Evolutionary conservation across 768 basidiomycete genomes (phyloP).

Genomic region (Tubosaeta sp.): DNA sequence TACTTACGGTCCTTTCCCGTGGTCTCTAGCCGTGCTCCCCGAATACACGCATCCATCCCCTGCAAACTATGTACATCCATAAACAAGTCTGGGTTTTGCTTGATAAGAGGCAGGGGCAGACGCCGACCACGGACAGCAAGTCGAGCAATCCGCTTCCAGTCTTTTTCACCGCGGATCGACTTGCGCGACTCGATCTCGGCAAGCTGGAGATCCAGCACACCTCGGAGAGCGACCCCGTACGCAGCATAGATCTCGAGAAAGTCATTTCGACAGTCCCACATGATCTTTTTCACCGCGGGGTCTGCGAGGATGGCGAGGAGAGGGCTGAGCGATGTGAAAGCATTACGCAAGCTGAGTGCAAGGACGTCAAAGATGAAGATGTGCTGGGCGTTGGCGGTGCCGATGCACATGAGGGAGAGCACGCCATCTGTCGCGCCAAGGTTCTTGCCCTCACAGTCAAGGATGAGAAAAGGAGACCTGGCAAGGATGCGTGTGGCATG

Average conservation of each 20-base stretch:
- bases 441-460: conserved; percentile 40
- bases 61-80: conserved; percentile 31
- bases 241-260: conserved; percentile 31
- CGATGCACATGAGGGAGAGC: conserved; percentile 36
- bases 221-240: conserved; percentile 27
- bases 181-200: conserved; percentile 24
- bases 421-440: conserved; percentile 30
- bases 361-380: conserved; percentile 38
- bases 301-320: conserved; percentile 29
- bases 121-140: conserved; percentile 22
- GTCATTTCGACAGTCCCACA: conserved; percentile 43
- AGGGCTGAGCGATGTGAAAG: conserved; percentile 18
- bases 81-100: conserved; percentile 23
- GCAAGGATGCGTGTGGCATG: conserved; percentile 20
- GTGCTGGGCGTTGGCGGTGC: conserved; percentile 27
- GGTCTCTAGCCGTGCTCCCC: conserved; percentile 19
- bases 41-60: conserved; percentile 35
- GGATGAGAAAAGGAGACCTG: conserved; percentile 23
- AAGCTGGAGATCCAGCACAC: conserved; percentile 40
- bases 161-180: background rate
- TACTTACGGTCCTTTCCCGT: conserved; percentile 34
- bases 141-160: conserved; percentile 25
- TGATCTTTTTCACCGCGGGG: conserved; percentile 32
- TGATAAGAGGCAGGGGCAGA: conserved; percentile 22
- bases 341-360: conserved; percentile 16